Base-by-base conservation (phyloP, 139 green algal genomes). In the Raphidocelis subcapitata region DNA sequence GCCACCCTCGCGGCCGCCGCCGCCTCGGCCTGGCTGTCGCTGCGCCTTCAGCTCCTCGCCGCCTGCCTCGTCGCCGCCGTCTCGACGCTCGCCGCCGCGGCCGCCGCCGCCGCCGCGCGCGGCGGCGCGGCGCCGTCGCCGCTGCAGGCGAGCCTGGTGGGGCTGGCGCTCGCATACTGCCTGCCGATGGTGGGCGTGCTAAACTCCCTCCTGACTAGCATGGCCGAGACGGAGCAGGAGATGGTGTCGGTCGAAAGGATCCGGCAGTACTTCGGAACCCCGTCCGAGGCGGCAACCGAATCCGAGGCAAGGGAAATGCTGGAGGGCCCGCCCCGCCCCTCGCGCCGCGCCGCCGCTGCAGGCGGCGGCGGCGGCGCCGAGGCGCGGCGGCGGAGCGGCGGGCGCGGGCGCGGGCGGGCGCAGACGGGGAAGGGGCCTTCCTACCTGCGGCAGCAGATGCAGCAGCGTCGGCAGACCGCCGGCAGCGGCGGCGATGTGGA, bases 221-320 rank as follows among this genome's bases (percentile, higher is more conserved):
- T 66, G 1, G 87, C 91, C 5, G 89, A 97, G 79, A 92, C 85
- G 18, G 89, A 94, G 67, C 79, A 91, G 64, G 87, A 97, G 75
- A 90, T 96, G 86, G 88, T 96, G 69, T 68, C 90, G 18, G 86
- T 95, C n/a, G 92, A 97, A 74, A 75, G 92, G 1, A 47, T 95
- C 5, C 35, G 70, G 18, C 74, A 90, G 62, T 91, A 86, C 60
- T 28, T 73, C 0, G 16, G n/a, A n/a, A n/a, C n/a, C n/a, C n/a
- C n/a, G n/a, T n/a, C n/a, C n/a, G n/a, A n/a, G n/a, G n/a, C n/a
- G n/a, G n/a, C n/a, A n/a, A n/a, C n/a, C n/a, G n/a, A n/a, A n/a
- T n/a, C n/a, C n/a, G n/a, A n/a, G n/a, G n/a, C n/a, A n/a, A n/a
- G n/a, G n/a, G n/a, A n/a, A n/a, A n/a, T n/a, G n/a, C n/a, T n/a